phyloP scores from a whole-genome alignment of 257 asterid genomes.

The Nicotiana attenuata region DNA sequence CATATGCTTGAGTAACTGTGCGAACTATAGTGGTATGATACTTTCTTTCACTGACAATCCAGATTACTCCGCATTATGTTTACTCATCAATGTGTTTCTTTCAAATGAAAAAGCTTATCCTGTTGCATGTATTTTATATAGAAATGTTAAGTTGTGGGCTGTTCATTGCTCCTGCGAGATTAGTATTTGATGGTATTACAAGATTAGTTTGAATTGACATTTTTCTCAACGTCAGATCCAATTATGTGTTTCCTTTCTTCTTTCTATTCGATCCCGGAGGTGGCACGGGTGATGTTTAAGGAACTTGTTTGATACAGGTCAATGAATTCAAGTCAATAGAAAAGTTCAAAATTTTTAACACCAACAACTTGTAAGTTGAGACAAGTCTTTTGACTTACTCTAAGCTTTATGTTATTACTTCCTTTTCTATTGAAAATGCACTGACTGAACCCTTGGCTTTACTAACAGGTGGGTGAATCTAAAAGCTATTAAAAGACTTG shows the following conservation, averaged over 20 bases:
- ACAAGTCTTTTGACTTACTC: neutral
- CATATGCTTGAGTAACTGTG: neutral
- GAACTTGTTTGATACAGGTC: slow-evolving; percentile 46
- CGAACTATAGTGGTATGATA: neutral
- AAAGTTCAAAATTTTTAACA: slow-evolving; percentile 97
- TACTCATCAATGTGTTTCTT: neutral
- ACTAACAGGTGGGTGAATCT: slow-evolving; percentile 88
- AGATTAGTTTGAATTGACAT: neutral
- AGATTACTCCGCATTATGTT: neutral
- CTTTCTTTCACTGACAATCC: neutral
- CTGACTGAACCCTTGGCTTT: slow-evolving; percentile 1
- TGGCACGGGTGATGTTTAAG: slow-evolving; percentile 1
- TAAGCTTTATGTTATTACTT: neutral
- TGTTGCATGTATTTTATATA: neutral
- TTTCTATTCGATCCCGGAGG: neutral
- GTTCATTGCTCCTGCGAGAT: neutral
- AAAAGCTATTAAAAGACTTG: slow-evolving; percentile 80
- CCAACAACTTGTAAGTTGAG: slow-evolving; percentile 88
- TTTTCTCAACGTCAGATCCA: neutral
- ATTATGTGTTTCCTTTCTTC: neutral
- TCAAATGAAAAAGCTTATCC: neutral
- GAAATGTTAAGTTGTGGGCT: neutral
- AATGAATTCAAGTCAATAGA: slow-evolving; percentile 93
- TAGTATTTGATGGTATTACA: neutral
- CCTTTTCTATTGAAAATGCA: neutral